phyloP scores from a whole-genome alignment of 176 grass and related monocot species.

The Lolium perenne region DNA sequence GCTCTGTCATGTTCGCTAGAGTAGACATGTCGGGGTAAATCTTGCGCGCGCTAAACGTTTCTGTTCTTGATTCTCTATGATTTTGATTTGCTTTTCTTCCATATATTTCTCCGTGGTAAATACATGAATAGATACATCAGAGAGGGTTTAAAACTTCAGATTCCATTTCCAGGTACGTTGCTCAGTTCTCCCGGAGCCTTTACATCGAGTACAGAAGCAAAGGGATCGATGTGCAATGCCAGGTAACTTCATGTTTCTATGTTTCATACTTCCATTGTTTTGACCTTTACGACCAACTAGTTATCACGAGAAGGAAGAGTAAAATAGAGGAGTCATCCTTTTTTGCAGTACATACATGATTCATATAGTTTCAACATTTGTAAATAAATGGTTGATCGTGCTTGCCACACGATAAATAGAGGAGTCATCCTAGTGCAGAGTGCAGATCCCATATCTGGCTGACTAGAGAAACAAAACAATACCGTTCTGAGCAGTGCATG shows the following conservation, averaged over 20 bases:
- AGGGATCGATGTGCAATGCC: not conserved
- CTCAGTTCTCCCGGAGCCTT: not conserved
- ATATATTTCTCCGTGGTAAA: not conserved
- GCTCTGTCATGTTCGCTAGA: not conserved
- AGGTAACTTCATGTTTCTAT: not conserved
- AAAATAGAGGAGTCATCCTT: not conserved
- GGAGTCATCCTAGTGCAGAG: not conserved
- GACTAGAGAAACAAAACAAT: not conserved
- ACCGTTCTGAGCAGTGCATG: not conserved
- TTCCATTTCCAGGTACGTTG: not conserved
- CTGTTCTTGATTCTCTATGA: not conserved
- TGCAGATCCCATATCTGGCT: not conserved
- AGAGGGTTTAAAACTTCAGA: not conserved
- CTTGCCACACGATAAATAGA: too few relatives aligned
- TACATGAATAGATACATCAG: not conserved
- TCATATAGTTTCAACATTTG: too few relatives aligned
- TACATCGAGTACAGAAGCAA: not conserved
- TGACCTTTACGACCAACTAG: not conserved
- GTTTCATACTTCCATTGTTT: not conserved
- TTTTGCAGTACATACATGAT: too few relatives aligned
- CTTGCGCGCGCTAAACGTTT: not conserved
- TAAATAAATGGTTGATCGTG: too few relatives aligned
- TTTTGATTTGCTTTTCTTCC: not conserved
- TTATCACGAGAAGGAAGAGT: not conserved
- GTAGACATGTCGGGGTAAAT: not conserved